phyloP scores from a whole-genome alignment of 2,329 filamentous ascomycete species.

The Ceratocystis huliohia region DNA sequence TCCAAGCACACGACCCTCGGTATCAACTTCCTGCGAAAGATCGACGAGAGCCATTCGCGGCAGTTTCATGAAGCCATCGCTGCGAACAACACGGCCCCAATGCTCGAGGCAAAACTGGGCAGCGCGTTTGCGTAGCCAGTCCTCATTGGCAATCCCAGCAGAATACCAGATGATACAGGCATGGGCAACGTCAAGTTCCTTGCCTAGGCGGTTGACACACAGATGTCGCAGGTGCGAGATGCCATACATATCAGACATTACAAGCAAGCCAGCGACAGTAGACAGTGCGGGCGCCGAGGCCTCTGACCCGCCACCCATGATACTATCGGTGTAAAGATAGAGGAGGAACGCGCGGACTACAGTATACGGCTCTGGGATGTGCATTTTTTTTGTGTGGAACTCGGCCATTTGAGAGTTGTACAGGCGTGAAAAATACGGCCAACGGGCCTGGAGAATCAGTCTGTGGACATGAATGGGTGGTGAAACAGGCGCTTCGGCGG shows the following conservation, averaged over 20 bases:
- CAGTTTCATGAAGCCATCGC: conserved; percentile 70
- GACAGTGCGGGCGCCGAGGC: conserved; percentile 60
- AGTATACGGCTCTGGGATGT: conserved; percentile 90
- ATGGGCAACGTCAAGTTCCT: conserved; percentile 86
- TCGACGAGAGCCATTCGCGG: conserved; percentile 73
- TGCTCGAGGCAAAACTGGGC: conserved; percentile 82
- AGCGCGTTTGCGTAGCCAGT: conserved; percentile 82
- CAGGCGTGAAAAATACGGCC: conserved; percentile 89
- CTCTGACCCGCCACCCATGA: conserved; percentile 37
- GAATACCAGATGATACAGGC: conserved; percentile 95
- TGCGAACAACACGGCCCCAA: conserved; percentile 89
- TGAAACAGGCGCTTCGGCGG: conserved; percentile 53
- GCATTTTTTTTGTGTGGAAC: conserved; percentile 93
- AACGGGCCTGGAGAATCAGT: conserved; percentile 84
- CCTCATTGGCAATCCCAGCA: conserved; percentile 76
- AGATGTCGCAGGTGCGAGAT: conserved; percentile 84
- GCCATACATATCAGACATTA: conserved; percentile 97
- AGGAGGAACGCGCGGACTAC: conserved; percentile 91
- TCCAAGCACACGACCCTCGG: conserved; percentile 78
- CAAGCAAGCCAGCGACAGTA: conserved; percentile 84
- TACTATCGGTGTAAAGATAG: conserved; percentile 93
- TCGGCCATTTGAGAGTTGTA: conserved; percentile 94
- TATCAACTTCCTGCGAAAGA: conserved; percentile 83
- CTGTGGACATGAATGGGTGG: conserved; percentile 87
- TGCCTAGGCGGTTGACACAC: conserved; percentile 78